These are phyloP conservation scores for Cladochytrium replicatum DNA, from an alignment of 192 early-diverging fungal species.

Conservation along the genomic window DNA sequence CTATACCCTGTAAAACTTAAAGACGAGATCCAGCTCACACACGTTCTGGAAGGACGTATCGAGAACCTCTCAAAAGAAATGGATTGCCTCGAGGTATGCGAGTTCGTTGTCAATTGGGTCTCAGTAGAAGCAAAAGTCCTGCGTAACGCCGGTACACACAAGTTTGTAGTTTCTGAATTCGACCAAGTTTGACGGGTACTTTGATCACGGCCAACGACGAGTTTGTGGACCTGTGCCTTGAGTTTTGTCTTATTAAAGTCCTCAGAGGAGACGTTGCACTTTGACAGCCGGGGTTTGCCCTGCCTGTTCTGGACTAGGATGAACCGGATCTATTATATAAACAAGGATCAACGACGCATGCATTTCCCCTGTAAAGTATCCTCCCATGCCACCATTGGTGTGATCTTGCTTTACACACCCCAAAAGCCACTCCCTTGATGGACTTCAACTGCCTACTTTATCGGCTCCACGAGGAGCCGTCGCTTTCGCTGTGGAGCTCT, in stretches of 20 bases:
- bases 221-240: constrained; percentile 90
- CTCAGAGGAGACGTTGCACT: constrained; percentile 92
- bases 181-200: constrained; percentile 95
- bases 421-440: no score
- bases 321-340: no score
- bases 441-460: no score
- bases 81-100: constrained; percentile 89
- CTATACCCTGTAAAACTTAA: constrained; percentile 87
- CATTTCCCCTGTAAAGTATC: no score
- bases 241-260: constrained; percentile 91
- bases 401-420: no score
- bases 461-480: no score
- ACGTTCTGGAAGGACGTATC: constrained; percentile 98
- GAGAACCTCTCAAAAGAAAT: constrained; percentile 97
- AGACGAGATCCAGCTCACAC: constrained; percentile 95
- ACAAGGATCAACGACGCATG: no score
- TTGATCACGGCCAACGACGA: constrained; percentile 94
- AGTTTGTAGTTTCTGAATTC: constrained; percentile 99
- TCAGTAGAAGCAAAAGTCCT: constrained; percentile 95
- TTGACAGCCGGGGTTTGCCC: constrained; percentile 91
- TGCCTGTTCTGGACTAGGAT: constrained; percentile 98
- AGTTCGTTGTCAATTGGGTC: constrained; percentile 98
- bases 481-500: no score
- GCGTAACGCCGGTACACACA: constrained; percentile 96
- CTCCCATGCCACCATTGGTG: no score